Evolutionary conservation across 352 stramenopile genomes (phyloP).

Genomic region (Globisporangium nagaii): DNA sequence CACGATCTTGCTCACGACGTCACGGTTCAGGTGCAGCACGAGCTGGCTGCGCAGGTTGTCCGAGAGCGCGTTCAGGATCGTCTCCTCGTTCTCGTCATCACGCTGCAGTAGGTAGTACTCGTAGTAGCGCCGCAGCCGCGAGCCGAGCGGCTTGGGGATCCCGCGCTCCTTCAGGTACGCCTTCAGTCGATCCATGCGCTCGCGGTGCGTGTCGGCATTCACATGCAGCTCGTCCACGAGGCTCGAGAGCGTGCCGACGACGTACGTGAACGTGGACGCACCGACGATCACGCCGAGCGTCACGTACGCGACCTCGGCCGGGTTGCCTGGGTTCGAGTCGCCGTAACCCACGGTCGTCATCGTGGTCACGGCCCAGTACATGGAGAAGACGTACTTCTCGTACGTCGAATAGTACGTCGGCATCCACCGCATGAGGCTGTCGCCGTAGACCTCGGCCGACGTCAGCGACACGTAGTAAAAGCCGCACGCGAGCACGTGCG

Average conservation of each 20-base stretch:
- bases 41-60: conserved; percentile 72
- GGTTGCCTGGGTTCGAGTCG: conserved; percentile 52
- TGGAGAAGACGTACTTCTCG: conserved; percentile 63
- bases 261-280: conserved; percentile 68
- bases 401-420: conserved; percentile 19
- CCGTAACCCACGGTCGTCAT: conserved; percentile 82
- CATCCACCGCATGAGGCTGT: conserved; percentile 23
- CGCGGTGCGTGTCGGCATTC: conserved; percentile 37
- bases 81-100: conserved; percentile 68
- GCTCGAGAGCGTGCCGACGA: conserved; percentile 72
- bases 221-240: conserved; percentile 68
- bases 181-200: conserved; percentile 72
- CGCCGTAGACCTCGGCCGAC: conserved; percentile 22
- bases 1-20: conserved; percentile 76
- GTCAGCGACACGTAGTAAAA: conserved; percentile 54
- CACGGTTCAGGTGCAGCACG: conserved; percentile 72
- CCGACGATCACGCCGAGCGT: conserved; percentile 50
- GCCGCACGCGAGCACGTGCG: conserved; percentile 51
- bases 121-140: conserved; percentile 67
- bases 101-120: conserved; percentile 75
- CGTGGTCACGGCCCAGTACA: conserved; percentile 78
- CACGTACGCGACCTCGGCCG: conserved; percentile 51
- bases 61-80: conserved; percentile 61
- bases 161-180: conserved; percentile 64
- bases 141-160: conserved; percentile 47